These are phyloP conservation scores for Buddleja alternifolia DNA, from an alignment of 257 asterid species.

Conservation along the genomic window DNA sequence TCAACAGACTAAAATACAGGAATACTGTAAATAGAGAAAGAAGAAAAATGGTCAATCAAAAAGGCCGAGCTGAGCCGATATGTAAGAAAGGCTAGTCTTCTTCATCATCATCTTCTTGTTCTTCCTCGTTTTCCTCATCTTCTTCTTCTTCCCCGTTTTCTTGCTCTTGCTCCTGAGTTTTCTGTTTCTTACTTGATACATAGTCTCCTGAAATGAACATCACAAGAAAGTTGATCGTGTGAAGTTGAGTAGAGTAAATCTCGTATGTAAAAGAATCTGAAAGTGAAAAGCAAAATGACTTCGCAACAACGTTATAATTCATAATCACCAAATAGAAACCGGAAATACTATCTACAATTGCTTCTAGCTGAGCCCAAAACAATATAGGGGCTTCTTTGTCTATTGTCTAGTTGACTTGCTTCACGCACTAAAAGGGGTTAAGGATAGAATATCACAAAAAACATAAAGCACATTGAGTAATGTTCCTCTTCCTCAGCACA, in stretches of 20 bases:
- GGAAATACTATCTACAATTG: no score
- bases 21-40: not conserved
- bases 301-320: not conserved
- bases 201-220: conserved; percentile 36
- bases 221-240: not conserved
- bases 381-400: no score
- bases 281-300: not conserved
- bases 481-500: not conserved
- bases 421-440: no score
- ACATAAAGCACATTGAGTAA: not conserved
- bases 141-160: conserved; percentile 16
- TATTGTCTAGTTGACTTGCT: no score
- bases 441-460: no score
- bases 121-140: conserved; percentile 21
- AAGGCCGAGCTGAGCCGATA: not conserved
- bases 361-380: no score
- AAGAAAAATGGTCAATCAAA: not conserved
- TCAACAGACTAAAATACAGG: conserved; percentile 1
- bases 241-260: not conserved
- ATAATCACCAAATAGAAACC: not conserved
- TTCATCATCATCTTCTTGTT: conserved; percentile 23
- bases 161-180: conserved; percentile 22
- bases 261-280: not conserved
- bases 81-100: conserved; percentile 16
- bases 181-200: conserved; percentile 32